A percentile compares a stretch with the other conserved stretches of the same genome.
These are phyloP conservation scores for Dactylellina sp. DNA, from an alignment of 2,329 filamentous ascomycete species.

Conservation along the genomic window DNA sequence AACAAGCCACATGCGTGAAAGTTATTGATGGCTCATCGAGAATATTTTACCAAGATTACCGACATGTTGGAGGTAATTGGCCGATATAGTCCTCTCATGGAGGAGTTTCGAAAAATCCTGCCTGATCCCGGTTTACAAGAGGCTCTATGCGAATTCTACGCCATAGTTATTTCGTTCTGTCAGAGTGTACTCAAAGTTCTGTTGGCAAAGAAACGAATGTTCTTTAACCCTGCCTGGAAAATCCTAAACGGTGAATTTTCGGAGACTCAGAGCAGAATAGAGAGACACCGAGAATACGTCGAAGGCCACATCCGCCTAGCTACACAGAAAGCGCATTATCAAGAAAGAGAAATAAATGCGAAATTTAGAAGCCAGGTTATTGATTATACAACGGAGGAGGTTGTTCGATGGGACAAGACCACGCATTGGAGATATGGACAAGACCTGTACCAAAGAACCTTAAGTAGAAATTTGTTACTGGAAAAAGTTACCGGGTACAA, in stretches of 20 bases:
- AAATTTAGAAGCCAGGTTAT: constrained; percentile 12
- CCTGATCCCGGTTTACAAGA: constrained; percentile 21
- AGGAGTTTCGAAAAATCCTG: constrained; percentile 10
- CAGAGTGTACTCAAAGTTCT: not conserved
- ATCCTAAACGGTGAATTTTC: constrained; percentile 7
- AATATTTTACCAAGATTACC: constrained; percentile 15
- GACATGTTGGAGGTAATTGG: constrained; percentile 15
- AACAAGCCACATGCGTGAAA: not conserved
- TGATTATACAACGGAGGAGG: constrained; percentile 4
- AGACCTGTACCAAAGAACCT: not conserved
- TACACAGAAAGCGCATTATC: not conserved
- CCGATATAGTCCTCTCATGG: constrained; percentile 17
- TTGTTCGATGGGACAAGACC: constrained; percentile 6
- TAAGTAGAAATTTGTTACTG: constrained; percentile 2
- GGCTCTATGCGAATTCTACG: constrained; percentile 24
- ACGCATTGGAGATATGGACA: constrained; percentile 7
- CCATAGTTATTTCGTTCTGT: constrained; percentile 6
- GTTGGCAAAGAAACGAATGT: not conserved
- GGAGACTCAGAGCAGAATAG: constrained; percentile 14
- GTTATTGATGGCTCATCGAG: constrained; percentile 13
- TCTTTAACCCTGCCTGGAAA: not conserved
- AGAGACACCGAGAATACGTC: constrained; percentile 14
- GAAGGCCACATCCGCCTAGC: constrained; percentile 7
- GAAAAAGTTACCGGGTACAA: constrained; percentile 18
- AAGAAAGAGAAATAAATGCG: constrained; percentile 1